phyloP scores from a whole-genome alignment of 75 land plant species.

The Gnetum montanum region DNA sequence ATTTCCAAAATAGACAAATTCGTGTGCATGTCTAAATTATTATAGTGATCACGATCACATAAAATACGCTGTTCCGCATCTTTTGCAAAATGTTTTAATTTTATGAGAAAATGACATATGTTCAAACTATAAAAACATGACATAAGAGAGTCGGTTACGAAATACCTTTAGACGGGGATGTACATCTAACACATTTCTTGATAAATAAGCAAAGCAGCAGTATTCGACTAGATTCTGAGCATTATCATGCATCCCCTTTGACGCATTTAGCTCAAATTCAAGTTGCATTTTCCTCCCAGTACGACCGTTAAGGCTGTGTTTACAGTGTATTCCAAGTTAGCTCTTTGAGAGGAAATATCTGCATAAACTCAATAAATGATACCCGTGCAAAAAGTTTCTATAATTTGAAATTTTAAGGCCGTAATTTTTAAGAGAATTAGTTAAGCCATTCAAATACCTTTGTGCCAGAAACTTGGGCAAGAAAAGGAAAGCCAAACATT shows the following conservation, averaged over 20 bases:
- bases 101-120: no score
- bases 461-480: background rate
- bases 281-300: conserved; percentile 83
- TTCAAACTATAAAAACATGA: no score
- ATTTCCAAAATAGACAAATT: no score
- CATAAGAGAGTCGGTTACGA: no score
- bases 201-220: conserved; percentile 77
- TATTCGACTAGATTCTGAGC: conserved; percentile 75
- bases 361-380: background rate
- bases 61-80: no score
- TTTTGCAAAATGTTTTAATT: no score
- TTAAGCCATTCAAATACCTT: background rate
- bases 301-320: conserved; percentile 70
- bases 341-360: background rate
- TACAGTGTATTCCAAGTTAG: background rate
- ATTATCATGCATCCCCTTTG: conserved; percentile 46
- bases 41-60: no score
- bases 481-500: background rate
- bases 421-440: no score
- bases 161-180: conserved; percentile 71
- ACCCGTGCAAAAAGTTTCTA: background rate
- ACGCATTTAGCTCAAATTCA: conserved; percentile 60
- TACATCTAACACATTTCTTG: conserved; percentile 48
- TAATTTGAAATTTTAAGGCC: background rate
- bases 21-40: no score